Base-by-base conservation (phyloP, 768 basidiomycete species). In the Solioccasus polychromus region DNA sequence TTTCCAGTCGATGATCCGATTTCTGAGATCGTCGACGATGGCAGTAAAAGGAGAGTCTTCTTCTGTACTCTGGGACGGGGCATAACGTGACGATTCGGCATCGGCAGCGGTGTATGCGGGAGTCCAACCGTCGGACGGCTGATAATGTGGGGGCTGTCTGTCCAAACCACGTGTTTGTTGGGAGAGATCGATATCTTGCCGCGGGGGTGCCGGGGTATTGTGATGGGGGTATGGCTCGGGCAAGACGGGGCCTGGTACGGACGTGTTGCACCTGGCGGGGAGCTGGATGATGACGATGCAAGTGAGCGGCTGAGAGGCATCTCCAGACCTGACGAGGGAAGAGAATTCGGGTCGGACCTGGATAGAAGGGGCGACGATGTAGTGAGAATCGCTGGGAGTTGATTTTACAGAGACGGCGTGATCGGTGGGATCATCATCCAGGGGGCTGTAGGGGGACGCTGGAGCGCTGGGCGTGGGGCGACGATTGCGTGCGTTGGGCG, bases 1-100 rank as follows among this genome's bases (percentile, higher is more conserved):
- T 63, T 95, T 95, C 90, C 94, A 97, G 69, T 96, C 93, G 45
- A 88, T 85, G 55, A 98, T 92, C 30, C 96, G 83, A 60, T 81
- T 83, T 53, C 85, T 77, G 30, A 99, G 78, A 64, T 98, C 95
- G 45, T 89, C 86, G 2, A 92, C 88, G 62, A 96, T 89, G 30
- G 82, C 77, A 20, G 67, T 75, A 68, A 97, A 94, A 4, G 90
- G 85, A 19, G 85, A 84, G 31, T 87, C 80, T 53, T 85, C 82
- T 32, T 82, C 81, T 3, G 46, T 48, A 19, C 46, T 38, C 38
- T 55, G 62, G 20, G 54, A 53, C 9, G 54, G 53, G 7, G 48
- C 38, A 35, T 57, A 60, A 10, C 42, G 73, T 62, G 58, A 73
- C 20, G 56, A 57, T 34, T 63, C 60, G 8, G 55, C 38, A 20